phyloP scores from a whole-genome alignment of 129 eudicot species.

The Arctium lappa region DNA sequence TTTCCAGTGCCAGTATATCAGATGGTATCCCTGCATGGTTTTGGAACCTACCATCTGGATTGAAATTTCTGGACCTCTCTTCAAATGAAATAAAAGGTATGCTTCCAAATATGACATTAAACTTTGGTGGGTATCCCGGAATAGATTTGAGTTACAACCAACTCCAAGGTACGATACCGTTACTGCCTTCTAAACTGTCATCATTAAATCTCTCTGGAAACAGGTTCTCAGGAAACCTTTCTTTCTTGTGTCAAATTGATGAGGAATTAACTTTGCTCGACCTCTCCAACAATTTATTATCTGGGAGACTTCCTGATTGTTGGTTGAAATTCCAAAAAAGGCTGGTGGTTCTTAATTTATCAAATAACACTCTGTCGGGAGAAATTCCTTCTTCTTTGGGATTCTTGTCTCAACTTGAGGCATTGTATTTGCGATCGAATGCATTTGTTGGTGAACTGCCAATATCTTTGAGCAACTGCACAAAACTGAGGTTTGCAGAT shows the following conservation, averaged over 20 bases:
- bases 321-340: background rate
- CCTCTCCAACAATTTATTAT: constrained; percentile 15
- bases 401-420: background rate
- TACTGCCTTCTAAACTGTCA: background rate
- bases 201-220: constrained; percentile 18
- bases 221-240: constrained; percentile 15
- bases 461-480: constrained; percentile 12
- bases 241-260: background rate
- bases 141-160: constrained; percentile 5
- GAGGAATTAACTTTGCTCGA: background rate
- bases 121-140: background rate
- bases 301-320: constrained; percentile 13
- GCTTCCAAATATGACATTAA: background rate
- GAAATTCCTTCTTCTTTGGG: constrained; percentile 18
- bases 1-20: constrained; percentile 16
- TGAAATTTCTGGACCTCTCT: background rate
- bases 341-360: constrained; percentile 9
- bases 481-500: background rate
- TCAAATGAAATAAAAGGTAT: constrained; percentile 17
- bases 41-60: constrained; percentile 2
- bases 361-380: constrained; percentile 8
- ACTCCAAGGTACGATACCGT: background rate
- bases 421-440: constrained; percentile 7
- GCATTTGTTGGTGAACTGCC: constrained; percentile 18
- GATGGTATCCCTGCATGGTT: constrained; percentile 31